These are phyloP conservation scores for Linderina pennispora DNA, from an alignment of 192 early-diverging fungal genomes.

Conservation along the genomic window DNA sequence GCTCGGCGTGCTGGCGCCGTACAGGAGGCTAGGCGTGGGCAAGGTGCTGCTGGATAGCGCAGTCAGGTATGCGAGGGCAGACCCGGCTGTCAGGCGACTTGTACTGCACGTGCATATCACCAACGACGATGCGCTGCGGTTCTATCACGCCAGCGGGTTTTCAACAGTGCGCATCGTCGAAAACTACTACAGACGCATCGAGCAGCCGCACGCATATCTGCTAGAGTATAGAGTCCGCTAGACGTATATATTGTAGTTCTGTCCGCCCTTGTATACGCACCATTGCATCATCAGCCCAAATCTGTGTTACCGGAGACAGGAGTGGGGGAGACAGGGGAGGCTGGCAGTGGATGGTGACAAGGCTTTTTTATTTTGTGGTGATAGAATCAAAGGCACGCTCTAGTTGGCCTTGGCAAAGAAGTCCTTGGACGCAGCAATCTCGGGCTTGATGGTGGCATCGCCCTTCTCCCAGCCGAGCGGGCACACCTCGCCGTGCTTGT, in stretches of 20 bases:
- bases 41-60: slow-evolving; percentile 53
- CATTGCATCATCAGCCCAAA: too few species aligned
- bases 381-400: background rate
- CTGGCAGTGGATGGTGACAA: too few species aligned
- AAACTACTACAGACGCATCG: slow-evolving; percentile 80
- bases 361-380: too few species aligned
- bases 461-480: slow-evolving; percentile 83
- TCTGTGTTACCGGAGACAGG: too few species aligned
- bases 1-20: slow-evolving; percentile 81
- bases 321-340: too few species aligned
- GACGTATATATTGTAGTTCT: background rate
- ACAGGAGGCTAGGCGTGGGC: slow-evolving; percentile 74
- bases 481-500: slow-evolving; percentile 80
- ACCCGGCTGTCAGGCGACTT: slow-evolving; percentile 50
- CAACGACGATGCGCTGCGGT: slow-evolving; percentile 73
- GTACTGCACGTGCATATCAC: slow-evolving; percentile 81
- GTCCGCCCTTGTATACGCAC: too few species aligned
- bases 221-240: slow-evolving; percentile 36
- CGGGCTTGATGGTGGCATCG: slow-evolving; percentile 65
- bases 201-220: slow-evolving; percentile 75
- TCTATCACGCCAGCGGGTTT: slow-evolving; percentile 82
- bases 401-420: slow-evolving; percentile 58
- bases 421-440: slow-evolving; percentile 55
- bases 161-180: slow-evolving; percentile 47
- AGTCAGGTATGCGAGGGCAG: slow-evolving; percentile 27